Conservation (phyloP, 2,329 filamentous ascomycete species). For the Colletotrichum costaricense region DNA sequence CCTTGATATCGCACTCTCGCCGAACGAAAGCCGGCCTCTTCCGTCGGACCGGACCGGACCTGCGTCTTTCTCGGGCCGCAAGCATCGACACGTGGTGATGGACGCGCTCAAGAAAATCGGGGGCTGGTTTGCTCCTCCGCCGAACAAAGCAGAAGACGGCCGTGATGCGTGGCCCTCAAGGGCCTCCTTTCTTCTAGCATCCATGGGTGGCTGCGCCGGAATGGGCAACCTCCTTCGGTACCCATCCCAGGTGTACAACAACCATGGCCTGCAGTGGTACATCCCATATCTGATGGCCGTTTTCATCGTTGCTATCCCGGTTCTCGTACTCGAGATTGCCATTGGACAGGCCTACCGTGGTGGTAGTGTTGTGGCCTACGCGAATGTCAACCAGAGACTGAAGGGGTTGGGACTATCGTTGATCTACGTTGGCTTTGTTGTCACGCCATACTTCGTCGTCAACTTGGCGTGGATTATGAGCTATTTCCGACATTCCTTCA, state of each 20-base stretch:
- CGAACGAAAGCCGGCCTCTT: neutral
- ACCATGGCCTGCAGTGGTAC: slow-evolving; percentile 70
- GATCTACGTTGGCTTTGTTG: slow-evolving; percentile 63
- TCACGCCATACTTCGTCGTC: slow-evolving; percentile 68
- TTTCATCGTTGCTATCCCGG: slow-evolving; percentile 66
- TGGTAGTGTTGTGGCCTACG: slow-evolving; percentile 65
- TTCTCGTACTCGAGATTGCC: slow-evolving; percentile 69
- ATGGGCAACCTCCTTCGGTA: slow-evolving; percentile 69
- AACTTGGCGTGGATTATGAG: slow-evolving; percentile 70
- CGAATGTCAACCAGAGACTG: slow-evolving; percentile 62
- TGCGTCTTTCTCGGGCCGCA: neutral
- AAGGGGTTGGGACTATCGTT: slow-evolving; percentile 65
- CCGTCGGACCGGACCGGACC: neutral
- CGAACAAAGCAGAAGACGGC: slow-evolving; percentile 51
- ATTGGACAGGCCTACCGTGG: slow-evolving; percentile 75
- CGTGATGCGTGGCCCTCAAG: slow-evolving; percentile 67
- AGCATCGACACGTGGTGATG: slow-evolving; percentile 10
- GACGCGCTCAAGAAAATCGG: slow-evolving; percentile 44
- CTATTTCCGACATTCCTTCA: slow-evolving; percentile 68
- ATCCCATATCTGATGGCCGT: slow-evolving; percentile 67
- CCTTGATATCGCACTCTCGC: neutral
- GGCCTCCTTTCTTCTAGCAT: slow-evolving; percentile 65
- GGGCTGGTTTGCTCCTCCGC: slow-evolving; percentile 48
- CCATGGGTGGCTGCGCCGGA: slow-evolving; percentile 68
- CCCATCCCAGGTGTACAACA: slow-evolving; percentile 69